A percentile compares a stretch with the other conserved stretches of the same genome.
Evolutionary conservation across 805 yeast species (phyloP).

Genomic region (Teunomyces aglyptinius): DNA sequence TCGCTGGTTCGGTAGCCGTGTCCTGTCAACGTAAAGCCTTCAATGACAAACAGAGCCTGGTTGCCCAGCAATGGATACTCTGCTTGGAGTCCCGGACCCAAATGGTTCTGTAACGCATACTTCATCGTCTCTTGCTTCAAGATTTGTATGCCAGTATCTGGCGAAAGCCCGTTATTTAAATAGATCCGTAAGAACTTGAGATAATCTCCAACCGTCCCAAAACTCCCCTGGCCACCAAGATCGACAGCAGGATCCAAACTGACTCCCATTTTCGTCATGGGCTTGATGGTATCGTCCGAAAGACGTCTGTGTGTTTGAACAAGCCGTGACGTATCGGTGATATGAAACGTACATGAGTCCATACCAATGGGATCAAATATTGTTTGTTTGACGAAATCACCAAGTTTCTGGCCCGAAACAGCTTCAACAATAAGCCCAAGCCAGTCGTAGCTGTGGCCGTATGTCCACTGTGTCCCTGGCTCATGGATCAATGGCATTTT

Average conservation of each 20-base stretch:
- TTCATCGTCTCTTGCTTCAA: constrained; percentile 27
- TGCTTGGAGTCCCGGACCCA: constrained; percentile 22
- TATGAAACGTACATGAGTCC: constrained; percentile 16
- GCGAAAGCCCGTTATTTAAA: constrained; percentile 41
- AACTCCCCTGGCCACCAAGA: constrained; percentile 46
- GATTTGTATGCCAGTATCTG: constrained; percentile 28
- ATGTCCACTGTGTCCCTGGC: constrained; percentile 38
- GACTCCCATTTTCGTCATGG: neutral
- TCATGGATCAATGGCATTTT: constrained; percentile 23
- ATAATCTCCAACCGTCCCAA: constrained; percentile 36
- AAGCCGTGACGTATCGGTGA: constrained; percentile 1
- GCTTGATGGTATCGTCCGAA: neutral
- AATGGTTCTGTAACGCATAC: constrained; percentile 33
- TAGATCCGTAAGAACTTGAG: constrained; percentile 37
- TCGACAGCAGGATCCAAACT: constrained; percentile 23
- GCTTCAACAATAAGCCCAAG: constrained; percentile 36
- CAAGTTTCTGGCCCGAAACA: constrained; percentile 30
- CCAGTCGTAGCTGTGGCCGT: constrained; percentile 41
- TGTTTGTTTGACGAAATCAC: constrained; percentile 28
- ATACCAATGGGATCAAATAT: constrained; percentile 37
- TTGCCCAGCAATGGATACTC: constrained; percentile 14
- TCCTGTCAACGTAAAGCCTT: constrained; percentile 38
- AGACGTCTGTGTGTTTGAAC: neutral
- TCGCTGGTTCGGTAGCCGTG: constrained; percentile 36
- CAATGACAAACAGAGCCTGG: constrained; percentile 9